Evolutionary conservation across 352 stramenopile species (phyloP), one percentile per base, ranked within the genome.

Genomic region (Phytophthora europaea): DNA sequence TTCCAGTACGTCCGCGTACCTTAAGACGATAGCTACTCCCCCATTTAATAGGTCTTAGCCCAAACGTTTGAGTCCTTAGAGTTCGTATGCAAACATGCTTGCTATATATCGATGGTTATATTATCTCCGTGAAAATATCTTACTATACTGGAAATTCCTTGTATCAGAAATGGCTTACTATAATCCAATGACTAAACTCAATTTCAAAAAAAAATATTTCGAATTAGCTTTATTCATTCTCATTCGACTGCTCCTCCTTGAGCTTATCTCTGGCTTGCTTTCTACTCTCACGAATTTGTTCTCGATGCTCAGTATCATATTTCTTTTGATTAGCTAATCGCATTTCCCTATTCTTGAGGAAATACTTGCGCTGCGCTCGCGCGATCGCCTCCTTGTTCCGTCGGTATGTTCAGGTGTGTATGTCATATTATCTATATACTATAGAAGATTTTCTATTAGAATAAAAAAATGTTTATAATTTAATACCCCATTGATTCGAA

Each of bases 61-160:
- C 15, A 68, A 45, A 45, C 53, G 15, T 26, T 54, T 68, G 4
- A 68, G 28, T 61, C 61, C 61, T 47, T 68, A 36, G 26, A 53
- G 20, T 61, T 68, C 31, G 50, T 68, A 38, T 15, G 6, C 4
- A n/a, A 67, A 26, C 60, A 67, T 67, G 8, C 18, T 59, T 15
- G 10, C 52, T 58, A 58, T 26, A 26, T 53, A 23, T 53, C 47
- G n/a, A 6, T 31, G 47, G n/a, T 4, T 53, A 53, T 53, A 53
- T 20, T 48, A 53, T 31, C 4, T 12, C 18, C n/a, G 5, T 12
- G 9, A 13, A 53, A 28, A 53, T 26, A 53, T 28, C 18, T 53
- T 28, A 28, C n/a, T 31, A 53, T 53, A 53, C 31, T 8, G 0
- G 9, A 12, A 31, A 53, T 4, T 28, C 13, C 47, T 53, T 53